Evolutionary conservation across 2,329 filamentous ascomycete species (phyloP).

Genomic region (Aureobasidium sp.): DNA sequence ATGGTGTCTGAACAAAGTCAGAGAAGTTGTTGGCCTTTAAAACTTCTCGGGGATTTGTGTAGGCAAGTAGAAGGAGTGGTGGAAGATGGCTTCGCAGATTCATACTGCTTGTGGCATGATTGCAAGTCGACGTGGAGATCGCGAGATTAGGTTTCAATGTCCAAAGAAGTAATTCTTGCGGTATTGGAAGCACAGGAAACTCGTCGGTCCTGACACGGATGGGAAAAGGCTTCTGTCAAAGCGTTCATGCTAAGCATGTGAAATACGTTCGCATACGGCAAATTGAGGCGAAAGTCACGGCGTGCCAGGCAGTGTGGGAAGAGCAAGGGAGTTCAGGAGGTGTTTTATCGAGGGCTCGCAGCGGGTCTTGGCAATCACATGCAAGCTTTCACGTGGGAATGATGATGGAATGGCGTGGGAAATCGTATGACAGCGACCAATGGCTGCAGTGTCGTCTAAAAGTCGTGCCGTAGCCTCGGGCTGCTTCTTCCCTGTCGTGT

Average conservation of each 20-base stretch:
- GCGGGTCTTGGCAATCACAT: background rate
- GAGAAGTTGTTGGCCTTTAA: too few relatives aligned
- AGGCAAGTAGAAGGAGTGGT: background rate
- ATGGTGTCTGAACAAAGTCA: too few relatives aligned
- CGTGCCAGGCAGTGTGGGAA: background rate
- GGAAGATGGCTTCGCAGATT: background rate
- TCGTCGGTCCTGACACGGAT: background rate
- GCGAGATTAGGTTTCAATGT: conserved; percentile 1
- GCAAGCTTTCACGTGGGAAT: background rate
- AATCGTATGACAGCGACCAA: conserved; percentile 9
- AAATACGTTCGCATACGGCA: background rate
- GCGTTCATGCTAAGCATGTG: background rate
- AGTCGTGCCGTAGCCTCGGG: conserved; percentile 4
- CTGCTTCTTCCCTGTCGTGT: conserved; percentile 1
- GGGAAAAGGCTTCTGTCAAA: background rate
- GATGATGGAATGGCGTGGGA: conserved; percentile 4
- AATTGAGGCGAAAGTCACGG: background rate
- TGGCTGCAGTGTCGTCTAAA: background rate
- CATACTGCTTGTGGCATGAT: background rate
- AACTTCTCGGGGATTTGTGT: too few relatives aligned
- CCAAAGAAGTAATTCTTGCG: conserved; percentile 8
- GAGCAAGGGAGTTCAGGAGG: conserved; percentile 1
- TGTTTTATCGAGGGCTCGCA: background rate
- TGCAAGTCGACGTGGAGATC: background rate
- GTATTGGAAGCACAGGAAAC: background rate